A percentile compares a stretch with the other conserved stretches of the same genome.
Conservation (phyloP, 768 basidiomycete genomes). For the Boletales sp. region DNA sequence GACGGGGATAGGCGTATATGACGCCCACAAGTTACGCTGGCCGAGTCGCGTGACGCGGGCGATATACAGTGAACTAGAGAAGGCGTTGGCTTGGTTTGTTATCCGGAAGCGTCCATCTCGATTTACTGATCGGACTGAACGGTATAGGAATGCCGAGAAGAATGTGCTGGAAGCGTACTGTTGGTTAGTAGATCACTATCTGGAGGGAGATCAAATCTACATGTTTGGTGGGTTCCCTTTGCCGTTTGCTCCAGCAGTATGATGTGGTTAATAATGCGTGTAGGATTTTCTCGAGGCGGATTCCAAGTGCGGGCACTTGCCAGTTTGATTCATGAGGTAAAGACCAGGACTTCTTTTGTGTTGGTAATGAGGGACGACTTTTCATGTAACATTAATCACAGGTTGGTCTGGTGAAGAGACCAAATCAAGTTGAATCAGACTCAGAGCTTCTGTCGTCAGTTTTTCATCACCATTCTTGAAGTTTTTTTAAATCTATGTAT, state of each 20-base stretch:
- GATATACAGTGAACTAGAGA: neutral
- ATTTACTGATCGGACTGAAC: neutral
- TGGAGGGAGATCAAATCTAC: slow-evolving; percentile 27
- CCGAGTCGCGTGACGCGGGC: neutral
- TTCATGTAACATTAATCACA: too few relatives aligned
- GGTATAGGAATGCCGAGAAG: neutral
- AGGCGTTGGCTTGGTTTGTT: slow-evolving; percentile 2
- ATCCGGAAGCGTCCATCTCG: too few relatives aligned
- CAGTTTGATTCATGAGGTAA: slow-evolving; percentile 20
- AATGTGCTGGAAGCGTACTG: slow-evolving; percentile 3
- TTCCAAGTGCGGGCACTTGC: slow-evolving; percentile 36
- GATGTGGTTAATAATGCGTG: too few relatives aligned
- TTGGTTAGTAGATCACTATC: neutral
- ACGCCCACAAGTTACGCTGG: neutral
- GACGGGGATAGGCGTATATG: slow-evolving; percentile 32
- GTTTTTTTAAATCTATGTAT: too few relatives aligned
- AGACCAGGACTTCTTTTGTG: too few relatives aligned
- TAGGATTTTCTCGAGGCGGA: slow-evolving; percentile 40
- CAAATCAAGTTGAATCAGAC: too few relatives aligned
- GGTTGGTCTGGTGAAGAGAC: too few relatives aligned
- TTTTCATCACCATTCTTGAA: too few relatives aligned
- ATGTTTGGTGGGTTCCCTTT: slow-evolving; percentile 29
- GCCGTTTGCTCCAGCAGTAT: too few relatives aligned
- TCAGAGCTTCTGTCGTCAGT: too few relatives aligned
- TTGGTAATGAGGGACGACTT: too few relatives aligned